phyloP scores from a whole-genome alignment of 352 stramenopile species.

The Stramenopiles sp. region DNA sequence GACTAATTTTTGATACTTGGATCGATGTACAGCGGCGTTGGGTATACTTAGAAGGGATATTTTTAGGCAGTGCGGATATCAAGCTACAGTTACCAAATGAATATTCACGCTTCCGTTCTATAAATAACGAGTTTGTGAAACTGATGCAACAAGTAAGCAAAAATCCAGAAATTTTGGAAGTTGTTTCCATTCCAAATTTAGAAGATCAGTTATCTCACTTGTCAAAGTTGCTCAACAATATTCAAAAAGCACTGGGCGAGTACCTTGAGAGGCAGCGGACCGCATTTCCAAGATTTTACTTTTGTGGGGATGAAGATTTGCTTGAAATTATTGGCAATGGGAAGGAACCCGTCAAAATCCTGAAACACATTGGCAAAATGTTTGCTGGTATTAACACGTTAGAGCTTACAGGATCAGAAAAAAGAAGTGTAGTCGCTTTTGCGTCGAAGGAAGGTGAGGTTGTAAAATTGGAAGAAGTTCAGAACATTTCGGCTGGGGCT shows the following conservation, averaged over 20 bases:
- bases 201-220: constrained; percentile 86
- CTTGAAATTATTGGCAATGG: constrained; percentile 99
- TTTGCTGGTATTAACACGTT: constrained; percentile 89
- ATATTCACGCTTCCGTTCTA: constrained; percentile 88
- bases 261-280: constrained; percentile 95
- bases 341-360: constrained; percentile 89
- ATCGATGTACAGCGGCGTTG: constrained; percentile 97
- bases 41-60: constrained; percentile 99
- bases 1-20: constrained; percentile 93
- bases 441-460: constrained; percentile 95
- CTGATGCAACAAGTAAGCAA: constrained; percentile 90
- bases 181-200: constrained; percentile 61
- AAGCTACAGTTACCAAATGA: constrained; percentile 79
- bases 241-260: constrained; percentile 95
- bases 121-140: constrained; percentile 94
- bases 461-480: constrained; percentile 54
- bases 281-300: constrained; percentile 97
- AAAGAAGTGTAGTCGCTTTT: constrained; percentile 59
- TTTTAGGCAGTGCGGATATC: constrained; percentile 62
- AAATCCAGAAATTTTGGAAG: constrained; percentile 88
- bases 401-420: constrained; percentile 36
- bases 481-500: constrained; percentile 31
- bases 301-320: constrained; percentile 98
- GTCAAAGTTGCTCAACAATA: constrained; percentile 47
- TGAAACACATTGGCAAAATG: constrained; percentile 88